Evolutionary conservation across 352 stramenopile genomes (phyloP), one percentile per base, ranked within the genome.

Genomic region (Halophytophthora polymorphica): DNA sequence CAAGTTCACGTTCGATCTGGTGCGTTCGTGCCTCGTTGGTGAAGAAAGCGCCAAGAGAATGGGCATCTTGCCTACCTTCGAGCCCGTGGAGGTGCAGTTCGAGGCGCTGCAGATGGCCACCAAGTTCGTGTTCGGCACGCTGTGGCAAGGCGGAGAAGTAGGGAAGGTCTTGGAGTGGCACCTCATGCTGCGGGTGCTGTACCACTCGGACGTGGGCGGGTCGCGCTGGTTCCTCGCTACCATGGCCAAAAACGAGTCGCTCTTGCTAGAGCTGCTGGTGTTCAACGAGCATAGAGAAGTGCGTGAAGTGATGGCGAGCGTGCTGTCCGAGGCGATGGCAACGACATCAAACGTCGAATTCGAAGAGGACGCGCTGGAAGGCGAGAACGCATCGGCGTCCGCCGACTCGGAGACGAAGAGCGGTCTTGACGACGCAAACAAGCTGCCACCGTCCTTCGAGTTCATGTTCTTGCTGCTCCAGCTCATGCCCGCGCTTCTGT

Each of bases 121-220:
- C 11, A 85, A 83, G 45, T 95, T 94, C 58, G 83, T 93, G 4
- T 95, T 94, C 53, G 86, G 86, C 18, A 95, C 86, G 12, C 46
- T 94, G 21, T 93, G 78, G 83, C 86, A 94, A 60, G 82, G 69
- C n/a, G 77, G 77, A 2, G 69, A 93, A 51, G 66, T 90, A 3
- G 69, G 66, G 14, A 77, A 79, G 17, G 69, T 94, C n/a, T 56
- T 88, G 14, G 77, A 83, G 56, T 95, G 86, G 86, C 79, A 72
- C 41, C 61, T 73, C 0, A 66, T 82, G n/a, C 56, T 95, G 6
- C 65, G 82, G 17, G 58, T 72, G 0, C 57, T 95, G n/a, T 92
- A 91, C 35, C 70, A 82, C 29, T 77, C 83, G 17, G 81, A 95
- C 45, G 56, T 86, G 29, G 53, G 53, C 25, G 83, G 82, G 3